Conservation (phyloP, 2,329 filamentous ascomycete genomes). For the Reticulascus tulasneorum region DNA sequence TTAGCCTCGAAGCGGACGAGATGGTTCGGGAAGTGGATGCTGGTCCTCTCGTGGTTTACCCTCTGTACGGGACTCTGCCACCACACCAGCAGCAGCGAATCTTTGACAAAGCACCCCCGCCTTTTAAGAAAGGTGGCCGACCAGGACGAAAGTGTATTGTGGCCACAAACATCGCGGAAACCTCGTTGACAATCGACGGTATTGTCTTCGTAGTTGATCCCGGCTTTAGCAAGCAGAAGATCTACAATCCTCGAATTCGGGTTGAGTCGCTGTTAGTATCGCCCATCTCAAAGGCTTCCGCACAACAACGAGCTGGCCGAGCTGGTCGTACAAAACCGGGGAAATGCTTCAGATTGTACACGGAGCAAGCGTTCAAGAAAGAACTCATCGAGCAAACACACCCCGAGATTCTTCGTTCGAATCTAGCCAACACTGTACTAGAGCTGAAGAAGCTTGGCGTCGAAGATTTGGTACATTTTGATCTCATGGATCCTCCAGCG, state of each 20-base stretch:
- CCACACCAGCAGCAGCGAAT: slow-evolving; percentile 92
- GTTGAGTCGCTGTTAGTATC: slow-evolving; percentile 97
- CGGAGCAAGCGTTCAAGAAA: slow-evolving; percentile 92
- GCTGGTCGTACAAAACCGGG: slow-evolving; percentile 96
- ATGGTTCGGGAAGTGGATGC: slow-evolving; percentile 87
- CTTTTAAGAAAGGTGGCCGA: slow-evolving; percentile 69
- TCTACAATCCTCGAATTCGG: slow-evolving; percentile 94
- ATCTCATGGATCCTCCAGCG: slow-evolving; percentile 96
- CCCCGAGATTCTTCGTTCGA: slow-evolving; percentile 91
- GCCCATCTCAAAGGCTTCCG: slow-evolving; percentile 95
- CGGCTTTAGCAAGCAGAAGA: slow-evolving; percentile 98
- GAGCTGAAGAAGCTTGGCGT: slow-evolving; percentile 97
- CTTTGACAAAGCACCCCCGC: slow-evolving; percentile 80
- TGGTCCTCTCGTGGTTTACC: slow-evolving; percentile 85
- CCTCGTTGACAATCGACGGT: slow-evolving; percentile 93
- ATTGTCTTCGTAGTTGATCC: slow-evolving; percentile 99
- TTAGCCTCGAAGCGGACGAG: slow-evolving; percentile 84
- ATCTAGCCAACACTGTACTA: slow-evolving; percentile 89
- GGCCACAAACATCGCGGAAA: slow-evolving; percentile 97
- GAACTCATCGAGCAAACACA: slow-evolving; percentile 97
- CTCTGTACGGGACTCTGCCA: slow-evolving; percentile 89
- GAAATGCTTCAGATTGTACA: slow-evolving; percentile 97
- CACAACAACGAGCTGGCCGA: slow-evolving; percentile 96
- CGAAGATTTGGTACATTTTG: slow-evolving; percentile 94
- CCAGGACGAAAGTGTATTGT: slow-evolving; percentile 94